These are phyloP conservation scores for Epichloe coenophiala DNA, from an alignment of 2,329 filamentous ascomycete species.

Conservation along the genomic window DNA sequence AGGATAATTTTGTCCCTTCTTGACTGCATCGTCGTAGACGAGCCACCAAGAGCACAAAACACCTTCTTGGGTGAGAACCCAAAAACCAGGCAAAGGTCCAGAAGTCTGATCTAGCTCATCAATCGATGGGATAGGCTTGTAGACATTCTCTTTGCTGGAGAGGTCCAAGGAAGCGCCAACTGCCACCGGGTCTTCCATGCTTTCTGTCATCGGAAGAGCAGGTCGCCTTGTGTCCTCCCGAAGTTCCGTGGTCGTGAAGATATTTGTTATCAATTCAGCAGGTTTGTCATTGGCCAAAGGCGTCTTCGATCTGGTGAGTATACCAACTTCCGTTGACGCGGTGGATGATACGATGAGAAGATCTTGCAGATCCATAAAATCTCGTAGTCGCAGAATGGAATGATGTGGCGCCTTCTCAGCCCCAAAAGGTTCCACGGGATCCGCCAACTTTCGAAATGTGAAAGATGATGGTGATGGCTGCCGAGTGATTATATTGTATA, in stretches of 20 bases:
- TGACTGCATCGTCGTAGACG: slow-evolving; percentile 76
- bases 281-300: slow-evolving; percentile 49
- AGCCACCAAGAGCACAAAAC: slow-evolving; percentile 82
- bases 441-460: slow-evolving; percentile 59
- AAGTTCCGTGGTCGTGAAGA: slow-evolving; percentile 62
- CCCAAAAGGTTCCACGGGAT: slow-evolving; percentile 62
- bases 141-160: slow-evolving; percentile 67
- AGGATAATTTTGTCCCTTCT: slow-evolving; percentile 57
- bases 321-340: slow-evolving; percentile 61
- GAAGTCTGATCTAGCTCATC: slow-evolving; percentile 67
- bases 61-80: slow-evolving; percentile 81
- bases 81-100: slow-evolving; percentile 68
- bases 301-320: slow-evolving; percentile 61
- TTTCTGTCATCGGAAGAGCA: slow-evolving; percentile 54
- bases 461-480: slow-evolving; percentile 43
- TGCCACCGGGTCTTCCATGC: slow-evolving; percentile 53
- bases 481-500: slow-evolving; percentile 69
- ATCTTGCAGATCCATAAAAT: slow-evolving; percentile 72
- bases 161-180: slow-evolving; percentile 74
- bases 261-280: slow-evolving; percentile 44
- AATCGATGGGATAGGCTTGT: slow-evolving; percentile 62
- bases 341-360: slow-evolving; percentile 73
- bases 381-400: slow-evolving; percentile 60
- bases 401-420: slow-evolving; percentile 58
- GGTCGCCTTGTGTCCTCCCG: slow-evolving; percentile 64